Evolutionary conservation across 2,329 filamentous ascomycete species (phyloP).

Genomic region (Orbilia ellipsospora): DNA sequence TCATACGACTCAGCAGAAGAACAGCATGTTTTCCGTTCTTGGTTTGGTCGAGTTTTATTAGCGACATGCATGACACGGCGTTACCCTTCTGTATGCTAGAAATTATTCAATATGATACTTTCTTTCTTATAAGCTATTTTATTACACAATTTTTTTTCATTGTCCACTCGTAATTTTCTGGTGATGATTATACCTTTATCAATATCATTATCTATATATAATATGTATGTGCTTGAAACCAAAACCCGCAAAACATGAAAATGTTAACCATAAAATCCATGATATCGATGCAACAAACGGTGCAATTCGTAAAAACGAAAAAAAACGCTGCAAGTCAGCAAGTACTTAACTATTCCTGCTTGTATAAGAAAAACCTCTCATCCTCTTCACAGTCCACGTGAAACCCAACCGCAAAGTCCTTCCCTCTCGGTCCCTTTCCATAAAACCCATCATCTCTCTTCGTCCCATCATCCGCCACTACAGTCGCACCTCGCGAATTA

Average conservation of each 20-base stretch:
- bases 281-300: background rate
- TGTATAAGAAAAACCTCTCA: slow-evolving; percentile 37
- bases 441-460: slow-evolving; percentile 37
- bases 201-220: background rate
- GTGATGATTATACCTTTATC: background rate
- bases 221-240: background rate
- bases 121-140: background rate
- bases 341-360: slow-evolving; percentile 15
- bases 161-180: no score
- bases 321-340: background rate
- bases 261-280: background rate
- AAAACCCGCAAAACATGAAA: background rate
- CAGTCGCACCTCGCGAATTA: slow-evolving; percentile 26
- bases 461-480: background rate
- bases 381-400: slow-evolving; percentile 43
- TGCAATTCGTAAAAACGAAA: background rate
- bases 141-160: background rate
- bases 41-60: slow-evolving; percentile 35
- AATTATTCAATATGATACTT: background rate
- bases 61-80: slow-evolving; percentile 37
- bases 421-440: slow-evolving; percentile 39
- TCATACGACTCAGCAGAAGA: slow-evolving; percentile 9
- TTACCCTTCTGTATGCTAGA: slow-evolving; percentile 13
- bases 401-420: slow-evolving; percentile 33
- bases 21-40: slow-evolving; percentile 26